Evolutionary conservation across 2,329 filamentous ascomycete genomes (phyloP).

Genomic region (Sporothrix euskadiensis): DNA sequence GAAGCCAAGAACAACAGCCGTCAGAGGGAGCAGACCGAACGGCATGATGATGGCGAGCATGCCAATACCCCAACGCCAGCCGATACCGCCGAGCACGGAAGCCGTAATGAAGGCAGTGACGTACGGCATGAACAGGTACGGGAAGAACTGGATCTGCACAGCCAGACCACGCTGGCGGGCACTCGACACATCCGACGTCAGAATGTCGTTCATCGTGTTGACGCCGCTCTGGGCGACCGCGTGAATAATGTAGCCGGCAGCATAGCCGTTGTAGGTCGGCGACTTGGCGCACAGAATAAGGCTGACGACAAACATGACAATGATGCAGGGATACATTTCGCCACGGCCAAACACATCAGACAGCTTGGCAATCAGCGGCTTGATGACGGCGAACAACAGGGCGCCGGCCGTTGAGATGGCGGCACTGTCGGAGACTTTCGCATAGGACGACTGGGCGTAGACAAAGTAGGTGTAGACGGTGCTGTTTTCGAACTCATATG

Average conservation of each 20-base stretch:
- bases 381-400: conserved; percentile 54
- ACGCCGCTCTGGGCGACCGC: conserved; percentile 59
- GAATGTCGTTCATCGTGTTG: conserved; percentile 62
- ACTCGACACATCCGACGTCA: conserved; percentile 62
- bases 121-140: conserved; percentile 59
- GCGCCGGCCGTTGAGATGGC: conserved; percentile 39
- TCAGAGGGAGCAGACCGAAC: conserved; percentile 53
- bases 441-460: conserved; percentile 40
- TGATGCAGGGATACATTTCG: conserved; percentile 56
- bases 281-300: conserved; percentile 58
- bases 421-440: conserved; percentile 38
- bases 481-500: conserved; percentile 38
- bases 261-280: conserved; percentile 53
- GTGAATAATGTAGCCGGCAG: conserved; percentile 59
- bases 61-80: conserved; percentile 60
- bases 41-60: conserved; percentile 58
- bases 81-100: conserved; percentile 40
- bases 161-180: conserved; percentile 52
- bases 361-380: conserved; percentile 62
- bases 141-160: conserved; percentile 53
- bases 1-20: conserved; percentile 51
- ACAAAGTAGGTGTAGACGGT: conserved; percentile 39
- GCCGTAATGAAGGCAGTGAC: conserved; percentile 52
- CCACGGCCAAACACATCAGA: conserved; percentile 60
- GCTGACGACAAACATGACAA: conserved; percentile 56